Evolutionary conservation across 352 stramenopile genomes (phyloP).

Genomic region (Phytopythium litorale): DNA sequence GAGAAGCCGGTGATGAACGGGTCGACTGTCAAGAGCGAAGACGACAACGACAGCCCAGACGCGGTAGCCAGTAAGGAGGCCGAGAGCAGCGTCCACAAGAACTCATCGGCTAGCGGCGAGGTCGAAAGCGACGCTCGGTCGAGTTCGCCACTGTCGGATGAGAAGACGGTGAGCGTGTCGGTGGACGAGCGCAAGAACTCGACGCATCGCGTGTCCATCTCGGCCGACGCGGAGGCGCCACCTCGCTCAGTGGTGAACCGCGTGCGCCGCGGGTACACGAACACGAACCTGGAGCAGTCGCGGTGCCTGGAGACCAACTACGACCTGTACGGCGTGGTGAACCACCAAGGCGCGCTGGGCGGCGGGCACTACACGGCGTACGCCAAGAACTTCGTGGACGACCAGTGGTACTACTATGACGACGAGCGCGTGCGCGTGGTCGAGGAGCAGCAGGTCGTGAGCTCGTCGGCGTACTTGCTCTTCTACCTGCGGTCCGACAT

Average conservation of each 20-base stretch:
- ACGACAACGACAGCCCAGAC: neutral
- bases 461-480: constrained; percentile 86
- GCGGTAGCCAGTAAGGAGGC: constrained; percentile 8
- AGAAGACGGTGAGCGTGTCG: constrained; percentile 4
- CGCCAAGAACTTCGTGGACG: constrained; percentile 85
- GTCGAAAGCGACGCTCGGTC: neutral
- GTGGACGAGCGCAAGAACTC: constrained; percentile 5
- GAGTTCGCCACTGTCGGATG: constrained; percentile 1
- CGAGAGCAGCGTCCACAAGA: constrained; percentile 7
- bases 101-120: constrained; percentile 3
- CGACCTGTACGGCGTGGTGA: constrained; percentile 86
- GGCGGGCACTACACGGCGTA: constrained; percentile 88
- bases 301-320: constrained; percentile 86
- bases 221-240: neutral
- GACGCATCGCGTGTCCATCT: constrained; percentile 4
- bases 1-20: constrained; percentile 1
- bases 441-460: constrained; percentile 84
- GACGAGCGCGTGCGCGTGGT: constrained; percentile 85
- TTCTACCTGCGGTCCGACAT: constrained; percentile 92
- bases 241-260: constrained; percentile 44
- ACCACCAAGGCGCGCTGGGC: constrained; percentile 84
- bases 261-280: constrained; percentile 80
- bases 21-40: constrained; percentile 2
- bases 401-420: constrained; percentile 91
- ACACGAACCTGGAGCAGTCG: constrained; percentile 87